A percentile compares a stretch with the other conserved stretches of the same genome.
phyloP scores from a whole-genome alignment of 495 filamentous ascomycete genomes.

The Xylaria bambusicola region DNA sequence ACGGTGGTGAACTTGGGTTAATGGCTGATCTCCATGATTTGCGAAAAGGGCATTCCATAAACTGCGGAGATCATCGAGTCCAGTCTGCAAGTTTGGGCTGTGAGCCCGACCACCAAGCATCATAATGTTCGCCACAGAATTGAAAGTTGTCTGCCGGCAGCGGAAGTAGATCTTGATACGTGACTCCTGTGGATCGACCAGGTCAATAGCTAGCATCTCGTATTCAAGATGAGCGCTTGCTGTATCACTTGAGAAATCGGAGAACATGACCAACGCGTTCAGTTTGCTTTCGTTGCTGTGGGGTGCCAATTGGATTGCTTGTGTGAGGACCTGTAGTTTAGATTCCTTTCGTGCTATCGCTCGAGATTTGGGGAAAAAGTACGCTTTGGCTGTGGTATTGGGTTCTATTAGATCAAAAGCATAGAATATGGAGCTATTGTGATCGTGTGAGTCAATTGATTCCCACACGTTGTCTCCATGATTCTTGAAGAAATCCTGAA shows the following conservation, averaged over 20 bases:
- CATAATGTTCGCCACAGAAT: conserved; percentile 32
- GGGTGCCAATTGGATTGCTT: conserved; percentile 24
- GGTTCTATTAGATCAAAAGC: conserved; percentile 33
- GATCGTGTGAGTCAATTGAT: conserved; percentile 4
- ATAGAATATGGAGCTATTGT: conserved; percentile 28
- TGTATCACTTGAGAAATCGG: conserved; percentile 15
- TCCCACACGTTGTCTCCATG: conserved; percentile 2
- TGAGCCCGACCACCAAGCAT: conserved; percentile 27
- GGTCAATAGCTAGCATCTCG: conserved; percentile 39
- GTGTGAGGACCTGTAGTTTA: conserved; percentile 23
- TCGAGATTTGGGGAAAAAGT: conserved; percentile 33
- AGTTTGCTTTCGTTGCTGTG: conserved; percentile 12
- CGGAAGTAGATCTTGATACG: conserved; percentile 44
- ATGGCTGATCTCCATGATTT: conserved; percentile 7
- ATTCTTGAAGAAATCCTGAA: conserved; percentile 17
- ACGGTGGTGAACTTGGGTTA: conserved; percentile 24
- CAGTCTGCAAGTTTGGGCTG: conserved; percentile 10
- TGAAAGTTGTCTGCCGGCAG: conserved; percentile 29
- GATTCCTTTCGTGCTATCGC: conserved; percentile 19
- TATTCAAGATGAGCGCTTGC: conserved; percentile 18
- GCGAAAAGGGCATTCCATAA: conserved; percentile 23
- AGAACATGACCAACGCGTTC: conserved; percentile 16
- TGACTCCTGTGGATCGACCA: conserved; percentile 28
- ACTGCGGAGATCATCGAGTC: conserved; percentile 21
- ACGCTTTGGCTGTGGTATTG: conserved; percentile 25